These are phyloP conservation scores for Russula brevipes DNA, from an alignment of 768 basidiomycete genomes.

Conservation along the genomic window DNA sequence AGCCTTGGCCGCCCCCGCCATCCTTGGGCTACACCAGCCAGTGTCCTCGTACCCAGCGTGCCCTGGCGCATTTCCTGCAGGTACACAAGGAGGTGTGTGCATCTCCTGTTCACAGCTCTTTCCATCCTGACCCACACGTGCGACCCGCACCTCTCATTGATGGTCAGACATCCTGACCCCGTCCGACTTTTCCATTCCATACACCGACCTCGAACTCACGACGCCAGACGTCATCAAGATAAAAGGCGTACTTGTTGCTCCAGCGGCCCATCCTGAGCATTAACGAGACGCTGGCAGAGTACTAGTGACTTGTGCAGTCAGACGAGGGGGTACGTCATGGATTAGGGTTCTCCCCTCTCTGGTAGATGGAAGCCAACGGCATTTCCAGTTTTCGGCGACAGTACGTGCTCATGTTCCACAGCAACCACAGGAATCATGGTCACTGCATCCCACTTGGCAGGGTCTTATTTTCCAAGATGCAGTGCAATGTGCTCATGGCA, in stretches of 20 bases:
- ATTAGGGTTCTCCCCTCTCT: too few relatives aligned
- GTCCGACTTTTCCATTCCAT: conserved; percentile 62
- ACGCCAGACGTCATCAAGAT: conserved; percentile 71
- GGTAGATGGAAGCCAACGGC: too few relatives aligned
- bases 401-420: too few relatives aligned
- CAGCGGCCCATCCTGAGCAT: conserved; percentile 49
- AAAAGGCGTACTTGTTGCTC: conserved; percentile 69
- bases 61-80: conserved; percentile 75
- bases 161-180: conserved; percentile 68
- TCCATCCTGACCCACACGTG: not conserved
- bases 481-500: too few relatives aligned
- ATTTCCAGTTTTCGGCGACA: too few relatives aligned
- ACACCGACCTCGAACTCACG: conserved; percentile 65
- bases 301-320: conserved; percentile 38
- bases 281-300: conserved; percentile 23
- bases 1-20: too few relatives aligned
- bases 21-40: too few relatives aligned
- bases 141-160: not conserved
- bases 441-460: too few relatives aligned
- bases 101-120: not conserved
- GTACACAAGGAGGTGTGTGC: conserved; percentile 64
- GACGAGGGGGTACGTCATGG: conserved; percentile 54
- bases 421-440: too few relatives aligned
- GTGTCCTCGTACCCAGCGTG: too few relatives aligned
- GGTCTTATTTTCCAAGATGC: too few relatives aligned